Evolutionary conservation across 129 eudicot genomes (phyloP), one percentile per base, ranked within the genome.

Genomic region (Smallanthus sonchifolius): DNA sequence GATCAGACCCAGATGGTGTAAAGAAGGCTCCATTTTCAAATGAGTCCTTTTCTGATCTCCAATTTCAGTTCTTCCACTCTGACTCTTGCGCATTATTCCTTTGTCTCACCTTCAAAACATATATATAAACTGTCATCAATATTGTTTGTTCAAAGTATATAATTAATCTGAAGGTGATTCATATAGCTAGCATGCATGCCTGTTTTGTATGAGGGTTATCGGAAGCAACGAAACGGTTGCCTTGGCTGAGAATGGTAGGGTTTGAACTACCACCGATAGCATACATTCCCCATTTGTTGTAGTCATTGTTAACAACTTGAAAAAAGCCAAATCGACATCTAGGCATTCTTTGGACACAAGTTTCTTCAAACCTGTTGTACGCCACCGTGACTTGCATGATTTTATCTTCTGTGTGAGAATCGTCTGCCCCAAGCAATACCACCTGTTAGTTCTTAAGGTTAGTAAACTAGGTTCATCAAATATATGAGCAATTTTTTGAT

Each of bases 221-320:
- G 4, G 91, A 15, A 70, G 92, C 96, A 72, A 77, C 63, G 72
- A 85, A 92, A 17, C 93, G 83, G 81, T 92, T 92, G 36, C 98
- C 96, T 78, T 92, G 96, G 85, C 95, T 82, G 32, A 92, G 69
- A 66, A 92, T 92, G 72, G 95, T 89, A 60, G 96, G 98, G 34
- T 80, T 79, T 4, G 84, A 56, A 61, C 92, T 89, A 34, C 98
- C 98, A 15, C 98, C 98, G n/a, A 92, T 82, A 77, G 98, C 98
- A 36, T 92, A 92, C 87, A 87, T 70, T 54, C 70, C 66, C 98
- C 98, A 90, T 40, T 85, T 86, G 47, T 81, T 69, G 79, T 91
- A 88, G 81, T 91, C 90, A 32, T 91, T 91, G 88, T 92, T 89
- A 8, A 90, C 98, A 4, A 92, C 88, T 14, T 92, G 98, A 82